Evolutionary conservation across 768 basidiomycete species (phyloP), one percentile per base, ranked within the genome.

Genomic region (Lentinus tigrinus): DNA sequence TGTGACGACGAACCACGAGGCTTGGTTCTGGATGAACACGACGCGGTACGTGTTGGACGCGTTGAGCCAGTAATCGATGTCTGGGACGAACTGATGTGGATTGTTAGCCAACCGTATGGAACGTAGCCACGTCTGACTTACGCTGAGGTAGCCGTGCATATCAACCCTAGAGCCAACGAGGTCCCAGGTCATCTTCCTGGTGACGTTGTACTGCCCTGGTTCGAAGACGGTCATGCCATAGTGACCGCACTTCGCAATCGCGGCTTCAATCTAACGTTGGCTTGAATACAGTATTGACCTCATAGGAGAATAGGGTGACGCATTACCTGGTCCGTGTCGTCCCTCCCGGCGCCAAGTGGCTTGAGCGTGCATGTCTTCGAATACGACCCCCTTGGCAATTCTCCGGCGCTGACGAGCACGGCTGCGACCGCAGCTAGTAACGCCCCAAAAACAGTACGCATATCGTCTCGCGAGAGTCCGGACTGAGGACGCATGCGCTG

Each of bases 1-100:
- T 2, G 82, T 84, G 21, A 85, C 73, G 40, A 85, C 80, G 60
- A 85, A 85, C 82, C 83, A 85, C 5, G 84, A 85, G 1, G 84
- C 81, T 73, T 85, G 85, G 62, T 72, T 76, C 81, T 85, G 84
- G 54, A 85, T 82, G 65, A 82, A 84, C 19, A 85, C 78, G 17
- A 84, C 83, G 19, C 81, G 77, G 65, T 81, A 85, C 0, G 84
- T 85, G 63, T 81, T 84, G 49, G 72, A 70, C 23, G 78, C 64
- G 56, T 85, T 71, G 43, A 85, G 71, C 85, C 85, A 85, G 64
- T 74, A 84, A 53, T 83, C 66, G 38, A 83, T 74, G 63, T 84
- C 73, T 6, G 83, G 82, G 10, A 75, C 68, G 68, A 84, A 85
- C 83, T 85, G 50, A 17, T 16, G 27, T 3, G 16, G 4, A 11